Base-by-base conservation (phyloP, 164 flowering plant species). In the Magnolia sinica region DNA sequence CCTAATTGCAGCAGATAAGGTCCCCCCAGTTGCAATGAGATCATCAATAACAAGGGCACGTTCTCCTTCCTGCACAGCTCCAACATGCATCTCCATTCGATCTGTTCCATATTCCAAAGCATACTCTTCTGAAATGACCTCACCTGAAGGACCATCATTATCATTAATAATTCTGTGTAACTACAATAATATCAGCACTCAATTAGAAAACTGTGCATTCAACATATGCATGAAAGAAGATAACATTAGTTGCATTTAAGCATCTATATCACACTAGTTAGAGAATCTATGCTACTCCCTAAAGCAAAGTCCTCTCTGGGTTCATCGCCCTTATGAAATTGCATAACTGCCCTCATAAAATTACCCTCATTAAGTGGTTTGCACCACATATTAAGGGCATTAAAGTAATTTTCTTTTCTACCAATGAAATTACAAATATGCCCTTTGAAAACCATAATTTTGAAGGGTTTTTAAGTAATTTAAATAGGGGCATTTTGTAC, bases 11-110 rank as follows among this genome's bases (percentile, higher is more conserved):
- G 99, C 99, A 84, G 83, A 76, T 71, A 96, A 81, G 81, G 98
- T 96, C 7, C 99, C 99, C 24, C 99, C 99, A 76, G 99, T 96
- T 72, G 99, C 99, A 85, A 96, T 88, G 74, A 96, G 92, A 81
- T 96, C 99, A 80, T 96, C 99, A n/a, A 96, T 83, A 23, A 96
- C 75, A 61, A 96, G 73, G 51, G 93, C 98, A 73, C 94, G 95
- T 58, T 96, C 99, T 70, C 98, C 98, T 63, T 88, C 84, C 66
- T 92, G 73, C 63, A 94, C 97, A 79, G 99, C 99, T 22, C 98
- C 99, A 3, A 94, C 94, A 81, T 96, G 99, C 96, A 96, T 96
- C 87, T 96, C 99, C 71, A 96, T 88, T 73, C 7, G 83, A 80
- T 96, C 99, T 70, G 91, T 91, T 85, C 99, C 99, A 85, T 96